These are phyloP conservation scores for Fusarium musae DNA, from an alignment of 2,329 filamentous ascomycete species.

Conservation along the genomic window DNA sequence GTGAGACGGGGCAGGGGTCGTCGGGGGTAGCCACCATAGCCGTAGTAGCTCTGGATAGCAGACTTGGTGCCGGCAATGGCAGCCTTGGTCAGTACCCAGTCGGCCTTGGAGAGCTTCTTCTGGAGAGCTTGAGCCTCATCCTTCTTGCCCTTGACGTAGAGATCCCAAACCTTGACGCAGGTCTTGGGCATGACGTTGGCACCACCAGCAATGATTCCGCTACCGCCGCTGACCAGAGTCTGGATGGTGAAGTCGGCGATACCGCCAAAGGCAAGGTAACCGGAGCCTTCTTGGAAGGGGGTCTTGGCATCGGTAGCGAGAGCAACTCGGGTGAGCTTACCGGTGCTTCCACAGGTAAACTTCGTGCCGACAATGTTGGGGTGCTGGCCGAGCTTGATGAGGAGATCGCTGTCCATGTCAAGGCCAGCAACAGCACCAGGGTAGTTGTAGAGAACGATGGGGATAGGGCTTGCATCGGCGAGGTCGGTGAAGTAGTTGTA, in stretches of 20 bases:
- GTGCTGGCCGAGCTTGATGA: conserved; percentile 82
- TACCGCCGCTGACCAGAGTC: conserved; percentile 81
- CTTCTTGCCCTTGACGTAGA: conserved; percentile 77
- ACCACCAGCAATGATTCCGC: conserved; percentile 85
- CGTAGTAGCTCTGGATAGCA: conserved; percentile 82
- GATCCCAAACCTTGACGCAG: conserved; percentile 81
- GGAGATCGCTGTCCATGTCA: conserved; percentile 88
- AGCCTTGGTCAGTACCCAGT: conserved; percentile 85
- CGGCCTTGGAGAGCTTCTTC: conserved; percentile 79
- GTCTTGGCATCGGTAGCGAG: conserved; percentile 77
- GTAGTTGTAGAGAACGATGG: conserved; percentile 91
- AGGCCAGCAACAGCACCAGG: conserved; percentile 87
- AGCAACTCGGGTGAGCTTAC: conserved; percentile 87
- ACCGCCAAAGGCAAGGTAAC: conserved; percentile 88
- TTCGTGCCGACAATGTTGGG: conserved; percentile 89
- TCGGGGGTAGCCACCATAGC: conserved; percentile 82
- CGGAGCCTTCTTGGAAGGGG: conserved; percentile 65
- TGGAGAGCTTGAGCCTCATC: conserved; percentile 82
- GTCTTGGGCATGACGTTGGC: conserved; percentile 88
- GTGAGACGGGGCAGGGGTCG: conserved; percentile 75
- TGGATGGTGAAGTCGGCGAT: conserved; percentile 90
- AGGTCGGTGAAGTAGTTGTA: conserved; percentile 79
- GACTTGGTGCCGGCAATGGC: conserved; percentile 89
- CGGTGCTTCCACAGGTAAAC: conserved; percentile 91
- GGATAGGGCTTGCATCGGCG: conserved; percentile 78